Percentiles rank a stretch among this genome's conserved stretches.
These are phyloP conservation scores for Wickerhamiella galacta DNA, from an alignment of 805 yeast species.

Conservation along the genomic window DNA sequence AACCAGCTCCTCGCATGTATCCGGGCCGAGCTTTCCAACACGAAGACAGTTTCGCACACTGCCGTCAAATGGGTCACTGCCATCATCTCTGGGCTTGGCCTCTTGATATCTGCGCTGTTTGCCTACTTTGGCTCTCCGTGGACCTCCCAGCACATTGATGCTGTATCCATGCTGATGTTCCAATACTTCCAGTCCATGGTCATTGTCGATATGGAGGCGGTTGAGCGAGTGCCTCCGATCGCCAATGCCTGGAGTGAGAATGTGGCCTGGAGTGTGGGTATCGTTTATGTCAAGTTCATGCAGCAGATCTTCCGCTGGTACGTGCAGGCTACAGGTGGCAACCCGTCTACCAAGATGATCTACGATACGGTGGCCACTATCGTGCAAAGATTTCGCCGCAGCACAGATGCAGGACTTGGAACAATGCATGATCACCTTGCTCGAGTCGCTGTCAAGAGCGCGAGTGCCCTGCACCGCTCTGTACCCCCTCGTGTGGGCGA, in stretches of 20 bases:
- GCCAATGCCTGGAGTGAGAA: constrained; percentile 88
- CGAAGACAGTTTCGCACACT: constrained; percentile 62
- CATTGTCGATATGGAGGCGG: constrained; percentile 69
- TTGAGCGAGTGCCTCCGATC: constrained; percentile 76
- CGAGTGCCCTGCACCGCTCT: constrained; percentile 30
- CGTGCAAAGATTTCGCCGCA: constrained; percentile 45
- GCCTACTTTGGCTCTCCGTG: constrained; percentile 75
- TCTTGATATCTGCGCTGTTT: constrained; percentile 63
- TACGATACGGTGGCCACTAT: constrained; percentile 49
- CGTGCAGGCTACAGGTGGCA: constrained; percentile 84
- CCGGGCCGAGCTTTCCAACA: constrained; percentile 58
- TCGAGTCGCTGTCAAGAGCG: background rate
- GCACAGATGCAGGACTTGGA: constrained; percentile 17
- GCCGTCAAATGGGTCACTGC: constrained; percentile 93
- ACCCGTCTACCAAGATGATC: constrained; percentile 46
- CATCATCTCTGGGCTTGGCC: constrained; percentile 72
- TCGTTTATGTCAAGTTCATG: constrained; percentile 65
- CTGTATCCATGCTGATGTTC: constrained; percentile 71
- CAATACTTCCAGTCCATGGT: constrained; percentile 80
- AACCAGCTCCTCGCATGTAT: constrained; percentile 43
- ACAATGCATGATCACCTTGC: background rate
- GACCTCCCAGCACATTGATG: constrained; percentile 78
- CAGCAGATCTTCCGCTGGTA: constrained; percentile 84
- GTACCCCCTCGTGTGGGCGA: constrained; percentile 8
- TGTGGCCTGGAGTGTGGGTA: constrained; percentile 89